Evolutionary conservation across 805 yeast genomes (phyloP).

Genomic region (Saccharomycopsis selenospora): DNA sequence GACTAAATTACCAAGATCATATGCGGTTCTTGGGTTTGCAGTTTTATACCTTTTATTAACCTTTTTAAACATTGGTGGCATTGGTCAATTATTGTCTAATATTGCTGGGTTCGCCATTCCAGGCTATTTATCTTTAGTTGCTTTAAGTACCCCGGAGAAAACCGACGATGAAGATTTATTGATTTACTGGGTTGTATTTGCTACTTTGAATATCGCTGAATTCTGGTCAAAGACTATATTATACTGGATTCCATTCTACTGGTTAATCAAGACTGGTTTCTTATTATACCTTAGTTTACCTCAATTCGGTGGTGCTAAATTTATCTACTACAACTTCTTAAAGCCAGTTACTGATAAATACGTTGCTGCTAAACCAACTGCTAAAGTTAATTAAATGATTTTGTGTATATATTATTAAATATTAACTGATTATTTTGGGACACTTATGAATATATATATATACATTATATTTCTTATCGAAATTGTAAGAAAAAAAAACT

Average conservation of each 20-base stretch:
- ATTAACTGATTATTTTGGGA: too few relatives aligned
- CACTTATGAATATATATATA: too few relatives aligned
- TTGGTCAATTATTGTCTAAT: slow-evolving; percentile 91
- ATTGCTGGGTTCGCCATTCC: slow-evolving; percentile 88
- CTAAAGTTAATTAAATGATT: slow-evolving; percentile 9
- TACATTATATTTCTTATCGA: too few relatives aligned
- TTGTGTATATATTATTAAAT: too few relatives aligned
- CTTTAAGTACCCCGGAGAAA: slow-evolving; percentile 62
- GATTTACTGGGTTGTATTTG: slow-evolving; percentile 98
- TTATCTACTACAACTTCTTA: slow-evolving; percentile 58
- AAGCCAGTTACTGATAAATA: slow-evolving; percentile 52
- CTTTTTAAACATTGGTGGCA: slow-evolving; percentile 86
- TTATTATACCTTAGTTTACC: slow-evolving; percentile 87
- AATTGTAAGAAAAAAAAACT: too few relatives aligned
- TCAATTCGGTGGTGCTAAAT: slow-evolving; percentile 74
- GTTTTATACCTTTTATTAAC: slow-evolving; percentile 67
- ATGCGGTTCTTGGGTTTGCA: slow-evolving; percentile 62
- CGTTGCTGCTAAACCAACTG: slow-evolving; percentile 21
- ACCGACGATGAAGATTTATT: slow-evolving; percentile 81
- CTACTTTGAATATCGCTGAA: slow-evolving; percentile 82
- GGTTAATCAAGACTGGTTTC: slow-evolving; percentile 83
- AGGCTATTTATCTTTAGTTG: slow-evolving; percentile 78
- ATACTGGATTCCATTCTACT: slow-evolving; percentile 96
- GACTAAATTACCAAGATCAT: slow-evolving; percentile 70
- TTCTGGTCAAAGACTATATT: slow-evolving; percentile 92